These are phyloP conservation scores for Dioszegia aurantiaca DNA, from an alignment of 768 basidiomycete species.

Conservation along the genomic window DNA sequence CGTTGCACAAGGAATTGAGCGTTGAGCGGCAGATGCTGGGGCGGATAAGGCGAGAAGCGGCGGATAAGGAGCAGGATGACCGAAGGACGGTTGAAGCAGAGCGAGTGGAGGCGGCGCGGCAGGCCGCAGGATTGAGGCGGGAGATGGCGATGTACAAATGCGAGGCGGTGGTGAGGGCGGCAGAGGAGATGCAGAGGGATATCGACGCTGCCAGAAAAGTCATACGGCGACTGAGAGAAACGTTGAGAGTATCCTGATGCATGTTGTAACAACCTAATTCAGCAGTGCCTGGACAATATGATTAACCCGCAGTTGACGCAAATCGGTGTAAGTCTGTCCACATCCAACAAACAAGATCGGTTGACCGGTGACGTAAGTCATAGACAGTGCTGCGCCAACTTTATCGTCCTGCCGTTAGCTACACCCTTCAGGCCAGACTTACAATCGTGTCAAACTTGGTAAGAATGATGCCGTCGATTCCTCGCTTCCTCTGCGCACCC, in stretches of 20 bases:
- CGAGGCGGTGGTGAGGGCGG: neutral
- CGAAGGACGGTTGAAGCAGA: neutral
- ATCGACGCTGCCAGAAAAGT: constrained; percentile 3
- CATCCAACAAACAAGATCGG: constrained; percentile 98
- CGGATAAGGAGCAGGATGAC: constrained; percentile 1
- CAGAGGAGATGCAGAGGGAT: neutral
- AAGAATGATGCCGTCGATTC: constrained; percentile 96
- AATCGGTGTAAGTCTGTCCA: constrained; percentile 97
- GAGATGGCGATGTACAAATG: neutral
- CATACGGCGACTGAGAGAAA: constrained; percentile 1
- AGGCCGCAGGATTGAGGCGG: neutral
- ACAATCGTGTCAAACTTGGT: constrained; percentile 99
- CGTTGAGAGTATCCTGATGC: neutral
- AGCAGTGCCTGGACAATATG: constrained; percentile 94
- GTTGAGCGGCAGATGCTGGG: constrained; percentile 3
- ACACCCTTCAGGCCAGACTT: constrained; percentile 29
- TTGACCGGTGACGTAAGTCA: constrained; percentile 99
- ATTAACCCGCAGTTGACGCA: constrained; percentile 80
- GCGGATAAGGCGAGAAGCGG: neutral
- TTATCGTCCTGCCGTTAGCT: constrained; percentile 57
- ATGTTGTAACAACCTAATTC: constrained; percentile 38
- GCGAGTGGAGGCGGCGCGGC: neutral
- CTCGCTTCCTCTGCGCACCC: constrained; percentile 57
- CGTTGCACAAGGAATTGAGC: constrained; percentile 3
- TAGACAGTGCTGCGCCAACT: constrained; percentile 94